phyloP scores from a whole-genome alignment of 192 early-diverging fungal genomes.

The Coemansia sp. region DNA sequence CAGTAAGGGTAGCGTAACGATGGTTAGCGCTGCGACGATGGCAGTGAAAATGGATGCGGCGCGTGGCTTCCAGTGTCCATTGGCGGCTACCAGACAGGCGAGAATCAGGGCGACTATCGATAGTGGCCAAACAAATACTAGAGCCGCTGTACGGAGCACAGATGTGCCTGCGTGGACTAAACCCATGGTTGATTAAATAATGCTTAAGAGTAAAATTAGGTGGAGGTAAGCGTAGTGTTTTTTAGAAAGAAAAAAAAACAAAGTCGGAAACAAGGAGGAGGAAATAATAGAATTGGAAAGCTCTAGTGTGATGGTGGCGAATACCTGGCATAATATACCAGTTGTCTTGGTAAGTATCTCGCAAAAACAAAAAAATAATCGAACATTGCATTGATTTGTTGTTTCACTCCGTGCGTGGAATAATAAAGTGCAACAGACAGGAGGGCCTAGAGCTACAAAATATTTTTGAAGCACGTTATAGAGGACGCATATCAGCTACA shows the following conservation, averaged over 20 bases:
- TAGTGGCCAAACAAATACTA: conserved; percentile 40
- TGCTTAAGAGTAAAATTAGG: conserved; percentile 1
- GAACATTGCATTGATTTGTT: background rate
- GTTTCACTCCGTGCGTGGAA: background rate
- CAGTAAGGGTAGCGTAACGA: conserved; percentile 37
- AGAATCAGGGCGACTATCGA: conserved; percentile 42
- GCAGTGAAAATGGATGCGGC: conserved; percentile 50
- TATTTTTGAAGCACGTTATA: background rate
- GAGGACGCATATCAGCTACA: background rate
- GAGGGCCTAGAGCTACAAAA: background rate
- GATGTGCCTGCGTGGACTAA: conserved; percentile 35
- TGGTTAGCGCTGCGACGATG: conserved; percentile 41
- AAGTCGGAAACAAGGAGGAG: background rate
- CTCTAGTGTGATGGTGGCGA: background rate
- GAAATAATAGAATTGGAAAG: background rate
- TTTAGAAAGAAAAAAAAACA: background rate
- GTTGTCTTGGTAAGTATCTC: background rate
- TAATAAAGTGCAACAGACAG: background rate
- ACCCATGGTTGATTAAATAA: conserved; percentile 34
- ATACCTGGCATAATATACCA: background rate
- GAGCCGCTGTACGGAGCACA: conserved; percentile 33
- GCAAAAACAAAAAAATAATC: background rate
- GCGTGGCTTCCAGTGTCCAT: conserved; percentile 54
- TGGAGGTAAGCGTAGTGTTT: background rate
- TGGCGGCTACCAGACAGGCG: conserved; percentile 44